phyloP scores from a whole-genome alignment of 1,284 basidiomycete genomes.

The Sphagnurus paluster region DNA sequence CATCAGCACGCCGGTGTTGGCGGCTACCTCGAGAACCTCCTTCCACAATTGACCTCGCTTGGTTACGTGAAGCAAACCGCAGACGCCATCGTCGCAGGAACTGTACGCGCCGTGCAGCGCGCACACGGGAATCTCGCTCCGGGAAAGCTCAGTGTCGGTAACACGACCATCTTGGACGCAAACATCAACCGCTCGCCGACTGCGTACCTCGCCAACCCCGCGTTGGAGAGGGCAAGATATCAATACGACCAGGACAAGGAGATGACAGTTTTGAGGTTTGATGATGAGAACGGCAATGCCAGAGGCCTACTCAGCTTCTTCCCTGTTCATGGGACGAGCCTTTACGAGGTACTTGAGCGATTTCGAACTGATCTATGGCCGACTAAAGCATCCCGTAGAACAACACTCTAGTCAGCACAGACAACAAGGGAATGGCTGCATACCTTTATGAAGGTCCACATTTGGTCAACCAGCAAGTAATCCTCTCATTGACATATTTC shows the following conservation, averaged over 20 bases:
- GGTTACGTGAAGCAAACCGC: slow-evolving; percentile 74
- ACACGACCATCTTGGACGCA: slow-evolving; percentile 64
- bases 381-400: slow-evolving; percentile 45
- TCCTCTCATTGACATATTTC: slow-evolving; percentile 9
- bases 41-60: slow-evolving; percentile 74
- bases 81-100: slow-evolving; percentile 70
- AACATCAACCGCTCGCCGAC: slow-evolving; percentile 77
- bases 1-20: slow-evolving; percentile 80
- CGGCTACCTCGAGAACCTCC: slow-evolving; percentile 75
- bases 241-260: slow-evolving; percentile 73
- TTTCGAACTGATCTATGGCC: slow-evolving; percentile 4
- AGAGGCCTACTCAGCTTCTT: slow-evolving; percentile 76
- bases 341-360: slow-evolving; percentile 56
- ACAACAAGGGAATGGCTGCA: slow-evolving; percentile 85
- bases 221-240: slow-evolving; percentile 63
- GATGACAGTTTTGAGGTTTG: slow-evolving; percentile 64
- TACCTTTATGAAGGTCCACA: slow-evolving; percentile 66
- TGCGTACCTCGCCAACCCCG: slow-evolving; percentile 74
- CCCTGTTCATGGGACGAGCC: slow-evolving; percentile 78
- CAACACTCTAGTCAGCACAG: slow-evolving; percentile 73
- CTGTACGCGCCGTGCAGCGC: slow-evolving; percentile 64
- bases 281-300: slow-evolving; percentile 53
- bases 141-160: slow-evolving; percentile 64
- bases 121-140: slow-evolving; percentile 65
- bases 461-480: slow-evolving; percentile 1